Base-by-base conservation (phyloP, 768 basidiomycete species). In the Agaricus sinodeliciosus region DNA sequence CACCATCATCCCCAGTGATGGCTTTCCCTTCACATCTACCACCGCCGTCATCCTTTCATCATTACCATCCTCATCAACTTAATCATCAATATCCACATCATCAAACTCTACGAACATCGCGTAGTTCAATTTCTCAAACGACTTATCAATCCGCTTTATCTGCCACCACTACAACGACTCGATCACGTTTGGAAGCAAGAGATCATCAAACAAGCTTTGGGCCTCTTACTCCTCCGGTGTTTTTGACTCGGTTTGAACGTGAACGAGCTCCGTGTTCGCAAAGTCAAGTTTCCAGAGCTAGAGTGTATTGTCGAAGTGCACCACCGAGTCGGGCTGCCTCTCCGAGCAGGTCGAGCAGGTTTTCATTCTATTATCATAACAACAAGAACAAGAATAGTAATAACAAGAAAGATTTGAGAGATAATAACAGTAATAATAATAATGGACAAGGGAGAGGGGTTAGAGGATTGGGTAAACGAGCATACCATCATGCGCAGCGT, bases 301-400 rank as follows among this genome's bases (percentile, higher is more conserved):
- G 72, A 27, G 87, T 88, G 26, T 69, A 82, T 42, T 89, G 87
- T 62, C 71, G 80, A 48, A 87, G 85, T 59, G 84, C 86, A 4
- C 86, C 87, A 3, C 76, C 75, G 4, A 87, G 85, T 43, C 74
- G 86, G 2, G 70, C 79, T 0, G 70, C 72, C 9, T 87, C 85
- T 13, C 37, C 16, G 16, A 39, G 6, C 37, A 39, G 37, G 6
- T 67, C 16, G 16, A 39, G 6, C 37, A 39, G 37, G 6, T 67
- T 59, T 26, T 65, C 31, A 66, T 40, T 63, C 70, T 40, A 58
- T 41, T 43, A 60, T 56, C 35, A 59, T 51, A 50, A 48, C 51
- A 50, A 48, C 56, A 39, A 44, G 57, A 13, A 47, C 48, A 59
- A 57, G 43, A 60, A 63, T 57, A 50, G 27, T 31, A 31, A 31